Evolutionary conservation across 2,329 filamentous ascomycete genomes (phyloP), one percentile per base, ranked within the genome.

Genomic region (Ophiosphaerella korrae): DNA sequence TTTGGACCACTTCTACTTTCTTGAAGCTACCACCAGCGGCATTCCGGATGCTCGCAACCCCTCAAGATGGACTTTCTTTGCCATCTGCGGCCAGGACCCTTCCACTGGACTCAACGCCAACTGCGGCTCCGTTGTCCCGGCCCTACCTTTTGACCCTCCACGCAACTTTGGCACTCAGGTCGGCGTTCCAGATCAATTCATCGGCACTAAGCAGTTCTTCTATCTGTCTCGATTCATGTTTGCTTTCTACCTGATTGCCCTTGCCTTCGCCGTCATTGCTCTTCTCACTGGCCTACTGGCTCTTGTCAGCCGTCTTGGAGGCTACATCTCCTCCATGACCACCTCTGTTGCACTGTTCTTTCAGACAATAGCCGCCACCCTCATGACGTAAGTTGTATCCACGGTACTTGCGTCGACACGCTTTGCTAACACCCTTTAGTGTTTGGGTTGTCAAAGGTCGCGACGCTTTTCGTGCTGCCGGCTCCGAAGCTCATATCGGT

Each of bases 141-240:
- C 74, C 65, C 88, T 71, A 76, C 90, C 75, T 69, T 94, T 80
- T 80, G 89, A 81, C 61, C 84, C 84, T 12, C 76, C 80, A 12
- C 74, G 75, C 35, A 88, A 87, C 73, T 94, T 87, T 67, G 77
- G 75, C 62, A 85, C 82, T 16, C 74, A 73, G 2, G 57, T 65
- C 1, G 81, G 81, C 51, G 74, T 87, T 2, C 85, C 85, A 2
- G 40, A 68, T 29, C 64, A 74, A 29, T 85, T 88, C 57, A 70
- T 84, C 45, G 80, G 79, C 33, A 75, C 77, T 8, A 80, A 85
- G 61, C 84, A 79, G 56, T 96, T 87, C 80, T 97, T 83, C 78
- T 90, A 92, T 76, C 82, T 94, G 70, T 95, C 91, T 78, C 85
- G 93, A 35, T 96, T 97, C 78, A 88, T 90, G 74, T 97, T 93